Percentiles rank a stretch among this genome's conserved stretches.
phyloP scores from a whole-genome alignment of 2,329 filamentous ascomycete species.

The Botrytis byssoidea region DNA sequence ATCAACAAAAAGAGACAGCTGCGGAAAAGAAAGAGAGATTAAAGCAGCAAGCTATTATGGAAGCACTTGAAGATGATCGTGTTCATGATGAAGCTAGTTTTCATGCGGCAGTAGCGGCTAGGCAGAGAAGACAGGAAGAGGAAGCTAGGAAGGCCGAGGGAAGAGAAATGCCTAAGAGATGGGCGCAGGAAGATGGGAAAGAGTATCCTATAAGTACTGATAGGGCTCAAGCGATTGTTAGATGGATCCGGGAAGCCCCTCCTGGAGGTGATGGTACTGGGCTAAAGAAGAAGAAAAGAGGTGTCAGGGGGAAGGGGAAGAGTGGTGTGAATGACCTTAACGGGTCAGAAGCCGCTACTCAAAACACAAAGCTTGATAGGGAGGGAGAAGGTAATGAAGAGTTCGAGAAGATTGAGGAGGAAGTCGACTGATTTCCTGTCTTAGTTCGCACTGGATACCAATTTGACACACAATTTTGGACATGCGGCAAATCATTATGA shows the following conservation, averaged over 20 bases:
- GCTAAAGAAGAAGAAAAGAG: constrained; percentile 43
- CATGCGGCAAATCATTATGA: background rate
- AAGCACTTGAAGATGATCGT: constrained; percentile 65
- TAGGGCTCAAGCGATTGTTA: constrained; percentile 64
- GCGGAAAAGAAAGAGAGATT: constrained; percentile 58
- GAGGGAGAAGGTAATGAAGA: constrained; percentile 28
- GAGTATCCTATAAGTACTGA: constrained; percentile 71
- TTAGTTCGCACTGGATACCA: background rate
- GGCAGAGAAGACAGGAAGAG: constrained; percentile 59
- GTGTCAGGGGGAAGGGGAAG: constrained; percentile 27
- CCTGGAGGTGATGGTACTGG: constrained; percentile 37
- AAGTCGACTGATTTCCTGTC: constrained; percentile 32
- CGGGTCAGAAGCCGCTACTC: constrained; percentile 25
- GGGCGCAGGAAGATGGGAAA: constrained; percentile 63
- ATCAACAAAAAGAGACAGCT: constrained; percentile 46
- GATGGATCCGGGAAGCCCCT: constrained; percentile 66
- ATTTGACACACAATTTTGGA: background rate
- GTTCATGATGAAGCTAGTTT: constrained; percentile 67
- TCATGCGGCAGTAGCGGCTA: constrained; percentile 59
- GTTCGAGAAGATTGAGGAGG: constrained; percentile 35
- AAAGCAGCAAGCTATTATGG: constrained; percentile 64
- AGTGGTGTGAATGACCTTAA: constrained; percentile 28
- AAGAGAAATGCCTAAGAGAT: constrained; percentile 48
- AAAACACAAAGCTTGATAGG: constrained; percentile 22
- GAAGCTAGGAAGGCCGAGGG: constrained; percentile 38